Base-by-base conservation (phyloP, 176 grass and related monocot species). In the Rhynchospora tenuis region DNA sequence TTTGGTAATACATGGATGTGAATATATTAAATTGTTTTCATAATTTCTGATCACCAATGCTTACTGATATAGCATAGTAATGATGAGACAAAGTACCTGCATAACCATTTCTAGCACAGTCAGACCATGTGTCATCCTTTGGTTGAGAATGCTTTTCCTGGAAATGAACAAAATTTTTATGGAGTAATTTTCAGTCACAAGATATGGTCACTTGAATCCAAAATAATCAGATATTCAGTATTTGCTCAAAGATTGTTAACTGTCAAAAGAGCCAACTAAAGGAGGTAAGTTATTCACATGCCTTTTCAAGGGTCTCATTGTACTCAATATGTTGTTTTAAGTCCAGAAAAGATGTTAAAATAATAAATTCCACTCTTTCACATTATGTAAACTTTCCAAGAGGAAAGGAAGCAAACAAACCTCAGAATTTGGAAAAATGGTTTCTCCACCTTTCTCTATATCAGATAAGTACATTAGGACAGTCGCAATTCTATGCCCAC, bases 381-480 rank as follows among this genome's bases (percentile, higher is more conserved):
- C 5, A 6, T 75, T 77, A 77, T 38, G 50, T 4, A 33, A 56
- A 45, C 31, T 56, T 77, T 77, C 26, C 73, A 77, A 27, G 8
- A 55, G 43, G 43, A 10, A 82, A n/a, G 9, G 47, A 81, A 81
- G 59, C 27, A 81, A 81, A 83, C n/a, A 62, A 88, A 97, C 95
- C 90, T 97, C 89, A 61, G 95, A 83, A 68, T 92, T 86, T 8
- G 95, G 95, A 67, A 97, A 97, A 45, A 94, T 72, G 43, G 92
- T 97, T 69, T 97, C 95, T 85, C 95, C 95, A 24, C 92, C 95
- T 76, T 92, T 94, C 87, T 85, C 86, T 83, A 94, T 81, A 73
- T 92, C 64, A 71, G 92, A 97, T 76, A 97, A 76, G 81, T 97
- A 97, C 90, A 97, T 94, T 45, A 97, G 84, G 59, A 97, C 90